phyloP scores from a whole-genome alignment of 805 yeast species.

The Ogataea neopini region DNA sequence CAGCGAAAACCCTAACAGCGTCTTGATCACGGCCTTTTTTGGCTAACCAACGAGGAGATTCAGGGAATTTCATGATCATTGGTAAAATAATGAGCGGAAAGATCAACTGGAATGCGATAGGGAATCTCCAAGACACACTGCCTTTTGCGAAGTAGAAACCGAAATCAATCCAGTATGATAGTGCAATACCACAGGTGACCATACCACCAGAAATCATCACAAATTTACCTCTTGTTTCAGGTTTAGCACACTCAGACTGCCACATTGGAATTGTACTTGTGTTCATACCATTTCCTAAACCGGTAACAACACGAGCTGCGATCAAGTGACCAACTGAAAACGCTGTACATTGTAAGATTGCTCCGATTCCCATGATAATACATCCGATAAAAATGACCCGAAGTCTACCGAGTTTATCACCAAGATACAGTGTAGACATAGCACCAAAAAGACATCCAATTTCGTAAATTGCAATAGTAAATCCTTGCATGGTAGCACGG shows the following conservation, averaged over 20 bases:
- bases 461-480: constrained; percentile 50
- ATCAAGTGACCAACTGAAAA: constrained; percentile 28
- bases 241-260: constrained; percentile 38
- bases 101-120: constrained; percentile 39
- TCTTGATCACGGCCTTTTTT: constrained; percentile 42
- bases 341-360: constrained; percentile 28
- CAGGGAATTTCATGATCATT: constrained; percentile 33
- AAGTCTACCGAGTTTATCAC: constrained; percentile 44
- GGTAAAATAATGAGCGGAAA: constrained; percentile 25
- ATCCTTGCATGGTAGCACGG: constrained; percentile 48
- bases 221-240: constrained; percentile 34
- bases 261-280: constrained; percentile 39
- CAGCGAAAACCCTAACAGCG: constrained; percentile 45
- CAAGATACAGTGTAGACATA: constrained; percentile 41
- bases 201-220: constrained; percentile 34
- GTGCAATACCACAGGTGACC: constrained; percentile 30
- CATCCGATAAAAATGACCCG: constrained; percentile 40
- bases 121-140: constrained; percentile 36
- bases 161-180: constrained; percentile 41
- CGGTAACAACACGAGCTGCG: constrained; percentile 37
- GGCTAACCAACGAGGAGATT: constrained; percentile 46
- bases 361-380: constrained; percentile 36
- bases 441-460: constrained; percentile 49
- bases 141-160: constrained; percentile 37
- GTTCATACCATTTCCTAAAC: constrained; percentile 39